phyloP scores from a whole-genome alignment of 192 early-diverging fungal species.

The Mortierella hygrophila region DNA sequence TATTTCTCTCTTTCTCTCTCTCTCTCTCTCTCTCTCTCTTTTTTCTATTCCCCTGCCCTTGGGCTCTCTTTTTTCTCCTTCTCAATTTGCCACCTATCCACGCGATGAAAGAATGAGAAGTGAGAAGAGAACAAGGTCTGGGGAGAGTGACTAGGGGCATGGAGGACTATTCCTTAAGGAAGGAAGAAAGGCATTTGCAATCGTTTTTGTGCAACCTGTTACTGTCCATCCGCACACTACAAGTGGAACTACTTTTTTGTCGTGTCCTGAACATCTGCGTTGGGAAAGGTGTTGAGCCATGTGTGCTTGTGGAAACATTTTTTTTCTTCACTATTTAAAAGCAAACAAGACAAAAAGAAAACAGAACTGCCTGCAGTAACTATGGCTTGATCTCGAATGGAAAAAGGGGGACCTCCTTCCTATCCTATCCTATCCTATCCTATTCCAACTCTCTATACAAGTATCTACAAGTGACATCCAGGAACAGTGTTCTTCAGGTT shows the following conservation, averaged over 20 bases:
- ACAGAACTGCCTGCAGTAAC: background rate
- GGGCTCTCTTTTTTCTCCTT: too few relatives aligned
- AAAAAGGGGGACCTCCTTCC: too few relatives aligned
- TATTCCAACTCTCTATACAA: background rate
- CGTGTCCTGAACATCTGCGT: too few relatives aligned
- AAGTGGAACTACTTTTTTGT: too few relatives aligned
- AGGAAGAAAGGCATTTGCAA: too few relatives aligned
- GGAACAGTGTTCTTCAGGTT: conserved; percentile 44
- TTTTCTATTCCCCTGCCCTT: too few relatives aligned
- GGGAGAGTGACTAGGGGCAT: background rate
- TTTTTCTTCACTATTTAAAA: background rate
- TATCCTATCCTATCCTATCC: background rate
- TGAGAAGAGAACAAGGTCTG: background rate
- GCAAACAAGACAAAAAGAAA: background rate
- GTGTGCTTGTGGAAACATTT: too few relatives aligned
- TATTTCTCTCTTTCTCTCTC: background rate
- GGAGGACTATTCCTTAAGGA: too few relatives aligned
- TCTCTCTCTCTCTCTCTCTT: background rate
- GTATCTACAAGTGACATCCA: conserved; percentile 9
- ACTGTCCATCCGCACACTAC: too few relatives aligned
- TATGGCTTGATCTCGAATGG: too few relatives aligned
- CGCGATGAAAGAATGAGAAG: background rate
- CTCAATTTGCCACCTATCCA: background rate
- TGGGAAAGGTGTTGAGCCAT: too few relatives aligned
- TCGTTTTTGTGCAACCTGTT: too few relatives aligned